These are phyloP conservation scores for Tagetes erecta DNA, from an alignment of 129 eudicot genomes.

Conservation along the genomic window DNA sequence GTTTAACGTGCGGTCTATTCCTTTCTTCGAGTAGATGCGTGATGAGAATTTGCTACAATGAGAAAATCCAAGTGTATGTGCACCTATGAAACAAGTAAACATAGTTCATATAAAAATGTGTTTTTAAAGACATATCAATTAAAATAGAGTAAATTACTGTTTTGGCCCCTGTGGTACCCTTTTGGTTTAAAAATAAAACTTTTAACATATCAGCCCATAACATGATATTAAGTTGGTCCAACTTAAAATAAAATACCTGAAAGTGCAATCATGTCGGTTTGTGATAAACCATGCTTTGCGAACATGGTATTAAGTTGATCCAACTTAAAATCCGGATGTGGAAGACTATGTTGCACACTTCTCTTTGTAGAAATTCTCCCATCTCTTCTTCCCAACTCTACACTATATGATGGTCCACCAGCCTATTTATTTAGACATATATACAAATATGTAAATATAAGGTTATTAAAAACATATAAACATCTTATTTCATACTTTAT, in stretches of 20 bases:
- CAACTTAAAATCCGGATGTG: constrained; percentile 50
- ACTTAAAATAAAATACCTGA: constrained; percentile 47
- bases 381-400: constrained; percentile 81
- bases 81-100: constrained; percentile 47
- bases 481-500: background rate
- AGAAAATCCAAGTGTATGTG: constrained; percentile 86
- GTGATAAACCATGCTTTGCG: constrained; percentile 57
- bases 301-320: constrained; percentile 67
- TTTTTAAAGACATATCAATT: background rate
- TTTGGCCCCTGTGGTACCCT: too few species aligned
- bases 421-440: constrained; percentile 41
- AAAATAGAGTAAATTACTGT: too few species aligned
- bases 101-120: background rate
- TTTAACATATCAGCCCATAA: too few species aligned
- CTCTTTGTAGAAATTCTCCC: constrained; percentile 63
- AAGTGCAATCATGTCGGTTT: constrained; percentile 78
- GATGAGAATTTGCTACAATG: constrained; percentile 72
- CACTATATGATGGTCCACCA: constrained; percentile 73
- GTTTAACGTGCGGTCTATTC: constrained; percentile 61
- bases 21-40: constrained; percentile 45
- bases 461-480: too few species aligned
- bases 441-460: background rate
- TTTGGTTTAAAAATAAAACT: too few species aligned
- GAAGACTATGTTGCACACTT: constrained; percentile 59
- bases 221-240: too few species aligned